phyloP scores from a whole-genome alignment of 129 eudicot species.

The Oenanthe sinensis region DNA sequence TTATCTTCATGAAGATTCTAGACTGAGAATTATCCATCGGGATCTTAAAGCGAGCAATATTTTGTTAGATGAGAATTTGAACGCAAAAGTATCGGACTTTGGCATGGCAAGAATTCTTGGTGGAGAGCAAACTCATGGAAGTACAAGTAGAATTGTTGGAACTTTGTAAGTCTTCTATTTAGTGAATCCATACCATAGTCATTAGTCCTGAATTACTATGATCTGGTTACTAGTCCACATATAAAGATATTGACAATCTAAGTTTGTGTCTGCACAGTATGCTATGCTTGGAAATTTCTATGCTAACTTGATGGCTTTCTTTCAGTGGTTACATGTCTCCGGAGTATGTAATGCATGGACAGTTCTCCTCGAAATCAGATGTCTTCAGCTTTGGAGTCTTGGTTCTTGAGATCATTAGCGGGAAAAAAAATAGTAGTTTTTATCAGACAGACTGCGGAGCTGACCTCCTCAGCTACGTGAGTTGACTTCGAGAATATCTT shows the following conservation, averaged over 20 bases:
- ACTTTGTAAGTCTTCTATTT: constrained; percentile 19
- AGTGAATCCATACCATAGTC: neutral
- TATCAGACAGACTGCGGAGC: neutral
- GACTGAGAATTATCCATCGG: constrained; percentile 26
- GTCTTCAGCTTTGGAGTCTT: constrained; percentile 17
- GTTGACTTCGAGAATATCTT: neutral
- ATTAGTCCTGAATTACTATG: neutral
- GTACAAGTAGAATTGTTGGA: constrained; percentile 23
- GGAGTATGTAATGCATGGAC: constrained; percentile 20
- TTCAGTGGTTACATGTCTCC: constrained; percentile 37
- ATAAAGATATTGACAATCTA: neutral
- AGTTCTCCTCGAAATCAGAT: constrained; percentile 11
- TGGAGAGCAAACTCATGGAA: constrained; percentile 14
- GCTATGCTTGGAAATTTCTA: neutral
- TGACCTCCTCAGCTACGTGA: constrained; percentile 3
- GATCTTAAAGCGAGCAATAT: constrained; percentile 30
- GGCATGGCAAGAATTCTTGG: constrained; percentile 27
- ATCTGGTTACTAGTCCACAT: neutral
- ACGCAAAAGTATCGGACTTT: constrained; percentile 30
- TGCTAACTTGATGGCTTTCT: neutral
- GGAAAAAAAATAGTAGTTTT: constrained; percentile 6
- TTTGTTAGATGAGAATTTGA: constrained; percentile 18
- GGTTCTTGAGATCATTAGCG: constrained; percentile 18
- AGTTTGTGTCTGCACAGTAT: neutral
- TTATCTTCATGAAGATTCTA: constrained; percentile 32